Evolutionary conservation across 805 yeast species (phyloP), one percentile per base, ranked within the genome.

Genomic region (Blastobotrys robertii): DNA sequence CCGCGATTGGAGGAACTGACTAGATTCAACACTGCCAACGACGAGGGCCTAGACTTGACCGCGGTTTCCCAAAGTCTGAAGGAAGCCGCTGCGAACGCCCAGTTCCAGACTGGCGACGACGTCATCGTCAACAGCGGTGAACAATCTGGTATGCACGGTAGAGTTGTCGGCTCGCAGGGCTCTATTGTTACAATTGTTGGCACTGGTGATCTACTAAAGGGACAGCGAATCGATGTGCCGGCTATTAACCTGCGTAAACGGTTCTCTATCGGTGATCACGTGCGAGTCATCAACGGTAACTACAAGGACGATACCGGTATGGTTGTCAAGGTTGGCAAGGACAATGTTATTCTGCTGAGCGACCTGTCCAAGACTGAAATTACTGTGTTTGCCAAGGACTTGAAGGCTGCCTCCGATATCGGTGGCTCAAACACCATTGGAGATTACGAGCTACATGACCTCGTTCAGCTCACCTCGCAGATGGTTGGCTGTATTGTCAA

Each of bases 271-370:
- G 98, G 98, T 71, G 97, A 90, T 62, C 97, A 92, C 61, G 95
- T 92, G 15, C 80, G 94, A 45, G 92, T 90, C 29, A 74, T 84
- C 32, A 84, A 80, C 57, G 98, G 98, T 59, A 86, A 84, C 57
- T 94, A 85, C 62, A 70, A 78, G 42, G 96, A 90, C 56, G 96
- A 88, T 57, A 86, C 96, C 30, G 98, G 98, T 66, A 73, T 92
- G 66, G 95, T 92, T 40, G 87, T 92, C 34, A 73, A 78, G 51
- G 76, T 85, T 16, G 74, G 76, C 42, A 84, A 81, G 39, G 95
- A 88, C 58, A 84, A 86, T 47, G 97, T 88, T 19, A 84, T 94
- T 0, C 72, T 92, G 50, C 76, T 92, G 51, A 81, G 94, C 39
- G 96, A 92, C 59, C 87, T 87, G 63, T 80, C 95, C 1, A 77